Percentiles rank a stretch among this genome's conserved stretches.
Evolutionary conservation across 495 filamentous ascomycete genomes (phyloP).

Genomic region (Neurospora sp.): DNA sequence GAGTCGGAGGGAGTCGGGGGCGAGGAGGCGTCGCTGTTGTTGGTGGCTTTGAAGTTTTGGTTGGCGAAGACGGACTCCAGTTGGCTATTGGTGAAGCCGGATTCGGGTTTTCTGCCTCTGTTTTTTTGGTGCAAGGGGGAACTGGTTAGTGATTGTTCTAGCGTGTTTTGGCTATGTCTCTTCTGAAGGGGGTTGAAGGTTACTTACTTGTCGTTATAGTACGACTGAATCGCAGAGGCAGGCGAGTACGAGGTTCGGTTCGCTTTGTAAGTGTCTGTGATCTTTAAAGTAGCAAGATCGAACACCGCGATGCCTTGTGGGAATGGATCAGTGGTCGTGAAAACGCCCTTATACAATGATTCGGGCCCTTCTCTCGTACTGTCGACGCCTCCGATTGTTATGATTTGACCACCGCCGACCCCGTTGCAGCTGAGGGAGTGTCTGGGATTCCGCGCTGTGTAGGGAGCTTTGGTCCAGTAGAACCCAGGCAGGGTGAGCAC

Average conservation of each 20-base stretch:
- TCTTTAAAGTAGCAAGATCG: constrained; percentile 8
- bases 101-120: not conserved
- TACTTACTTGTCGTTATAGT: constrained; percentile 13
- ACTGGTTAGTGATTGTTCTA: not conserved
- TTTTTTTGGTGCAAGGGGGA: not conserved
- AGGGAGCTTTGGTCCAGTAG: constrained; percentile 15
- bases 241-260: constrained; percentile 3
- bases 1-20: not conserved
- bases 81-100: not conserved
- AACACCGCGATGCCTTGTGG: constrained; percentile 12
- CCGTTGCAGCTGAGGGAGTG: constrained; percentile 15
- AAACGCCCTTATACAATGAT: constrained; percentile 5
- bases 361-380: constrained; percentile 1
- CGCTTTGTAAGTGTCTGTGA: constrained; percentile 3
- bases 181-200: not conserved
- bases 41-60: not conserved
- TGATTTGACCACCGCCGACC: constrained; percentile 13
- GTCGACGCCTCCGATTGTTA: constrained; percentile 18
- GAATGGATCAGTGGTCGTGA: constrained; percentile 15
- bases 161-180: not conserved
- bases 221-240: constrained; percentile 2
- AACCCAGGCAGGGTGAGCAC: constrained; percentile 18
- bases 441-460: constrained; percentile 9
- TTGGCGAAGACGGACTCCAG: not conserved
- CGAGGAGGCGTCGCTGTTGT: not conserved